Evolutionary conservation across 1,284 basidiomycete species (phyloP), one percentile per base, ranked within the genome.

Genomic region (Puccinia novopanici): DNA sequence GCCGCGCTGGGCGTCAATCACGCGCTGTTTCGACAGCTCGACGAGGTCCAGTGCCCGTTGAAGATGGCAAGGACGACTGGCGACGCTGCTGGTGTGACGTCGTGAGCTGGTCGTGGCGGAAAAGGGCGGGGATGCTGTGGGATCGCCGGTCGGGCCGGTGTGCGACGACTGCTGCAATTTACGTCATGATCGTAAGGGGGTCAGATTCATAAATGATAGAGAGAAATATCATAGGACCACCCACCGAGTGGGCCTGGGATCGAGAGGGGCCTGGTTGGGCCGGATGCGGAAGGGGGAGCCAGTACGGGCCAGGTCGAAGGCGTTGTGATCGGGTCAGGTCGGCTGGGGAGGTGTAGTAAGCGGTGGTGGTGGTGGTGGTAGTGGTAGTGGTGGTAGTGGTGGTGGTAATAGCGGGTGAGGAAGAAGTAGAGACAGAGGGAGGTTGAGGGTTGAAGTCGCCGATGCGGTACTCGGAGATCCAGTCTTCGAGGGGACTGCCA

Each of bases 381-480:
- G n/a, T 22, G 27, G 55, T 27, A n/a, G n/a, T n/a, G n/a, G 24
- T 30, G 9, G 55, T 57, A 19, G 30, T 37, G 12, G 9, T 52
- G 27, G 30, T 37, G 12, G 27, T n/a, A 24, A 17, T 27, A 19
- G 68, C n/a, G 30, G 50, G n/a, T 24, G 13, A 57, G 27, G 34
- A n/a, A 54, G 71, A 30, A 15, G 34, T 40, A 12, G 27, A 34
- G 22, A n/a, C 9, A 27, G 30, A 22, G 52, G 10, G 57, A 13
- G n/a, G 19, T 13, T 22, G 37, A 48, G 30, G 37, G n/a, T n/a
- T n/a, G n/a, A 68, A 78, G 50, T 78, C 75, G n/a, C 75, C 75
- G 54, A 78, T 78, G 17, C 75, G 59, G 63, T 54, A 78, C 13
- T 78, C 75, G 15, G 13, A 30, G 37, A 78, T 54, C 63, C 45